These are phyloP conservation scores for Williopsis jadinii DNA, from an alignment of 1,139 yeast species.

Conservation along the genomic window DNA sequence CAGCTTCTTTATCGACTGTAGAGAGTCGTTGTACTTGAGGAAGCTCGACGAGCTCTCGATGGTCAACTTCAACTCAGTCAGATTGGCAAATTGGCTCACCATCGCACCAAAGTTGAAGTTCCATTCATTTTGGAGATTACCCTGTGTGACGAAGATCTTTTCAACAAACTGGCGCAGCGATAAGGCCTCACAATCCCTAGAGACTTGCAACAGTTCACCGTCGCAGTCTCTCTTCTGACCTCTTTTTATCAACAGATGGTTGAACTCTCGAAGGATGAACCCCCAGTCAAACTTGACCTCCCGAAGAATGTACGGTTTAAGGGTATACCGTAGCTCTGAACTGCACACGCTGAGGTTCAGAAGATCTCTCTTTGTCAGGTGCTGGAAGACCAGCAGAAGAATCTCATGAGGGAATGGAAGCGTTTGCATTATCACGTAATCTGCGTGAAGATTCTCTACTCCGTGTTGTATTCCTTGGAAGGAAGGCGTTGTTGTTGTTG, in stretches of 20 bases:
- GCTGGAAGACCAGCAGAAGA: conserved; percentile 7
- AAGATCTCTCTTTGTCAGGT: conserved; percentile 13
- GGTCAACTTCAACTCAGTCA: conserved; percentile 17
- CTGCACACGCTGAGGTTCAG: conserved; percentile 9
- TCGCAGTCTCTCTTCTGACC: conserved; percentile 2
- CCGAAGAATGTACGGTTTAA: conserved; percentile 23
- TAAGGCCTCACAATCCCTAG: no score
- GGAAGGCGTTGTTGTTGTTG: no score
- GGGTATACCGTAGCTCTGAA: conserved; percentile 4
- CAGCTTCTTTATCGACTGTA: conserved; percentile 14
- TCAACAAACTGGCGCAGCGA: conserved; percentile 14
- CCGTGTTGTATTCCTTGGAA: no score
- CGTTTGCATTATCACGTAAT: neutral
- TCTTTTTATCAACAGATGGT: neutral
- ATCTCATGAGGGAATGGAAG: conserved; percentile 10
- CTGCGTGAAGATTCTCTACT: no score
- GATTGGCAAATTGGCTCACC: conserved; percentile 15
- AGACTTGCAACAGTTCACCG: conserved; percentile 1
- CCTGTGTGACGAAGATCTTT: conserved; percentile 19
- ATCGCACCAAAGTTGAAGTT: conserved; percentile 23
- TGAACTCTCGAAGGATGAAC: conserved; percentile 5
- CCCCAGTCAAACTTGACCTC: conserved; percentile 21
- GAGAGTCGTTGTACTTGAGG: conserved; percentile 22
- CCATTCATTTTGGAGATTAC: conserved; percentile 26
- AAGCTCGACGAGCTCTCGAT: conserved; percentile 25